A percentile compares a stretch with the other conserved stretches of the same genome.
Evolutionary conservation across 345 rosid genomes (phyloP).

Genomic region (Pelargonium nanum): DNA sequence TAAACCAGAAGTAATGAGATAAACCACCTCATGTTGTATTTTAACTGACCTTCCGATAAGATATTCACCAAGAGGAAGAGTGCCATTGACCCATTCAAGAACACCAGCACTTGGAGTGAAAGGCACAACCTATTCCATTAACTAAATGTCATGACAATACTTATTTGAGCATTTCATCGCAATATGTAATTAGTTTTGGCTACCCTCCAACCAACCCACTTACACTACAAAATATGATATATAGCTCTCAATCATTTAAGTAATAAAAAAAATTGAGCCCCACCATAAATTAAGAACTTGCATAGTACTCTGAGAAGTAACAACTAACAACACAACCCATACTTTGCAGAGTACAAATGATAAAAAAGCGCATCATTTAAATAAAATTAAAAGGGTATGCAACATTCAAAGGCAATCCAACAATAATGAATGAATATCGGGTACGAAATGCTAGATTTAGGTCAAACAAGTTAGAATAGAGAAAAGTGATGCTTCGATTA

Average conservation of each 20-base stretch:
- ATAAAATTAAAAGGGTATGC: not conserved
- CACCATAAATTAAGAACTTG: not conserved
- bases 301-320: not conserved
- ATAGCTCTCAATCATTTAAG: too few relatives aligned
- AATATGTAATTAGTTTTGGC: not conserved
- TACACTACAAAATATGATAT: not conserved
- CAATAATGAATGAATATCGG: not conserved
- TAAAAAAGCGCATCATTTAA: not conserved
- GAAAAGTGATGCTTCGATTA: too few relatives aligned
- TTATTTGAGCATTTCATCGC: not conserved
- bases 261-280: too few relatives aligned
- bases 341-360: too few relatives aligned
- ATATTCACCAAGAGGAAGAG: constrained; percentile 91
- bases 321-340: not conserved
- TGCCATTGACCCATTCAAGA: constrained; percentile 97
- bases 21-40: not conserved
- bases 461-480: not conserved
- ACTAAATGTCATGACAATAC: constrained; percentile 8
- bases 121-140: constrained; percentile 67
- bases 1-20: constrained; percentile 1
- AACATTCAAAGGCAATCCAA: not conserved
- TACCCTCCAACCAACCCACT: too few relatives aligned
- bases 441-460: not conserved
- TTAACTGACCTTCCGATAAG: constrained; percentile 75
- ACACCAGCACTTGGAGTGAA: constrained; percentile 99